Evolutionary conservation across 805 yeast species (phyloP).

Genomic region (Cyberlindnera veronae): DNA sequence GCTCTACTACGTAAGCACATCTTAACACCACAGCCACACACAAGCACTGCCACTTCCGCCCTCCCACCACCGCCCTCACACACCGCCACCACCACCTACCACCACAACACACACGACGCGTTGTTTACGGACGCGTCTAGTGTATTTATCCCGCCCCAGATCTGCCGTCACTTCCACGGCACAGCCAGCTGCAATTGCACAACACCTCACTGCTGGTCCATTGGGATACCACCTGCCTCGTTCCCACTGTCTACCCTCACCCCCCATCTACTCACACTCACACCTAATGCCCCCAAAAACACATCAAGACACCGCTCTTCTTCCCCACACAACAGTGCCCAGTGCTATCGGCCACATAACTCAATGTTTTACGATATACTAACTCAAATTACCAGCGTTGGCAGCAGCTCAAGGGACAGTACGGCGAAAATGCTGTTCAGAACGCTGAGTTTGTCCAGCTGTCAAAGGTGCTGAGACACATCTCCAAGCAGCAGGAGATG

Average conservation of each 20-base stretch:
- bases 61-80: too few species aligned
- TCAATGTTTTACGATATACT: neutral
- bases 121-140: conserved; percentile 7
- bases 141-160: too few species aligned
- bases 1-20: conserved; percentile 24
- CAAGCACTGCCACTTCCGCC: too few species aligned
- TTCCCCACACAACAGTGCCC: neutral
- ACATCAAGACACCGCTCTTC: neutral
- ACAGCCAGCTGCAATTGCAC: too few species aligned
- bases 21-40: neutral
- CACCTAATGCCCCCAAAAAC: too few species aligned
- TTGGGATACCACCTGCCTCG: too few species aligned
- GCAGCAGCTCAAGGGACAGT: conserved; percentile 50
- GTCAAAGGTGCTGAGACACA: conserved; percentile 45
- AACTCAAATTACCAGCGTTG: conserved; percentile 39
- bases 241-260: too few species aligned
- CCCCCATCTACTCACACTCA: too few species aligned
- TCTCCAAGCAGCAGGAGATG: conserved; percentile 37
- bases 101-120: conserved; percentile 5
- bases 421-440: conserved; percentile 51
- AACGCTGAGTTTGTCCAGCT: conserved; percentile 58
- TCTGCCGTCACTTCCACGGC: too few species aligned
- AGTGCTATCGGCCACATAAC: too few species aligned
- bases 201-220: too few species aligned
- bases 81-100: conserved; percentile 3